Evolutionary conservation across 1,284 basidiomycete genomes (phyloP), one percentile per base, ranked within the genome.

Genomic region (Papiliotrema flavescens): DNA sequence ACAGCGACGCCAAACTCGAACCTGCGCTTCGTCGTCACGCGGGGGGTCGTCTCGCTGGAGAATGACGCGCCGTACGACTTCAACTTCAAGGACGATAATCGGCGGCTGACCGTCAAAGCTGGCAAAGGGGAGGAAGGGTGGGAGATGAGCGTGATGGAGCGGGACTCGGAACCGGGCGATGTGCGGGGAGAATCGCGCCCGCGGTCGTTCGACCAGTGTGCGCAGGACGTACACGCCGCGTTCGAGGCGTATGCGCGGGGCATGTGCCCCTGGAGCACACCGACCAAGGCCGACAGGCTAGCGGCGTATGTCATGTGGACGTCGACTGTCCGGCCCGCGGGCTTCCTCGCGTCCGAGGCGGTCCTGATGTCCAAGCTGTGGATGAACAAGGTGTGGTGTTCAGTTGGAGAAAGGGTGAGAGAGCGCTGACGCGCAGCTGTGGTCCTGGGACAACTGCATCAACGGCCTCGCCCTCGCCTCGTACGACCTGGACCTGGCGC

Each of bases 401-500:
- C 28, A 32, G 28, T 42, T 17, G 17, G 28, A 24, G 1, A 11
- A 20, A 28, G 2, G n/a, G 7, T 20, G 20, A 9, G 22, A n/a
- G 13, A 34, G 41, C 17, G 19, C 42, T 11, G 20, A 32, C 15
- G 4, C 7, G 28, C 36, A 53, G 52, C 4, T 53, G 1, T 53
- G 52, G 52, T 53, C 52, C 4, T 53, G 52, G 52, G 52, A 53
- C 24, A 53, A 53, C 40, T 53, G 52, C 46, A 28, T 53, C 45
- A 53, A 53, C 20, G 44, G 52, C 11, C 52, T 53, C 15, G 52
- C 52, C 19, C 28, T 53, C 14, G 24, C 19, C 4, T 11, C 22
- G 4, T 20, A 28, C n/a, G 39, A 19, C 19, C 17, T 40, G 11
- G 36, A 23, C 28, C 9, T 24, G 9, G 52, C 43, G 2, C 36